Evolutionary conservation across 1,284 basidiomycete genomes (phyloP), one percentile per base, ranked within the genome.

Genomic region (Anthracocystis walkeri): DNA sequence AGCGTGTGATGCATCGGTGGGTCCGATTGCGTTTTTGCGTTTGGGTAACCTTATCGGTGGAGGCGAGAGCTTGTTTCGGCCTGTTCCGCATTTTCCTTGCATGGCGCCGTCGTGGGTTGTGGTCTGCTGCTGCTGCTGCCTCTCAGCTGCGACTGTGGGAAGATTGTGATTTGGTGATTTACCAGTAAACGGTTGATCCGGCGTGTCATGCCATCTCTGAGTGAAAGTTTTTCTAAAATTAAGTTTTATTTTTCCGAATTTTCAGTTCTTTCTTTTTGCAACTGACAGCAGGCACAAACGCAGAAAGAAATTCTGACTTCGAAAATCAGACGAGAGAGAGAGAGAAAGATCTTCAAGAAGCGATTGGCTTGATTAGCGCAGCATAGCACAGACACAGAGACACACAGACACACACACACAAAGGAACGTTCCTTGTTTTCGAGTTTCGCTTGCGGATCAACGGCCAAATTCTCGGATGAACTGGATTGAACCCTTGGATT

Each of bases 401-500:
- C 41, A 31, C 10, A 33, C 31, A n/a, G n/a, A n/a, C n/a, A 42
- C 41, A 31, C 10, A n/a, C n/a, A n/a, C n/a, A 18, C 14, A 16
- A 49, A 58, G 29, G 49, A 38, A 29, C 45, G 12, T 48, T 25
- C 23, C 31, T 50, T 55, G 42, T 33, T n/a, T 20, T 49, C 40
- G 31, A 38, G 35, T 11, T 20, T 58, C 51, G 38, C 52, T 55
- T 50, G 51, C 51, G 38, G 35, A 42, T n/a, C 35, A 16, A 57
- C 58, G 54, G 53, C 50, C 58, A 61, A 67, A 67, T 54, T 62
- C 27, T 67, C 65, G 65, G 65, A 25, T 58, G 58, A 57, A 61
- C 58, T 25, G 12, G 16, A 41, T 38, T 16, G 35, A 38, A 38
- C 35, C 35, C 35, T 38, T 38, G 35, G 14, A 38, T 38, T 38